Percentiles rank a stretch among this genome's conserved stretches.
These are phyloP conservation scores for Arthrobotrys conoides DNA, from an alignment of 2,329 filamentous ascomycete genomes.

Conservation along the genomic window DNA sequence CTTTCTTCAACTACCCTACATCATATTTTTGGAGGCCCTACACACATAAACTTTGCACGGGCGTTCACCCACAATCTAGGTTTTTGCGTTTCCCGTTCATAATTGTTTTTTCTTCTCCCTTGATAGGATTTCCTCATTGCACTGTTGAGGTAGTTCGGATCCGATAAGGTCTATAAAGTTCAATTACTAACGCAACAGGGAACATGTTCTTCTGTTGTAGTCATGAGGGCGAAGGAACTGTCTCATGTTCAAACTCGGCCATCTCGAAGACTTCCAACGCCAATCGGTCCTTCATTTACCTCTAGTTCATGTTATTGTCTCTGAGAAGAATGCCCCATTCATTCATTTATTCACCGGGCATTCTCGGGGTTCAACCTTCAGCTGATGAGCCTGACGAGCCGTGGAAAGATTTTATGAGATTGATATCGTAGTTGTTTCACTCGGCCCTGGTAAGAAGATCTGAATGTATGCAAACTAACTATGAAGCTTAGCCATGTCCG, in stretches of 20 bases:
- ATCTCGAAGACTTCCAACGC: constrained; percentile 56
- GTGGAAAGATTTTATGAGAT: constrained; percentile 58
- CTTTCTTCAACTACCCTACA: constrained; percentile 30
- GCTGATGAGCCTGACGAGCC: constrained; percentile 52
- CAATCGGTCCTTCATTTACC: constrained; percentile 50
- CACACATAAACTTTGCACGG: constrained; percentile 46
- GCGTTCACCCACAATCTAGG: constrained; percentile 44
- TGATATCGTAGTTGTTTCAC: constrained; percentile 59
- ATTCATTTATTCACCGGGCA: constrained; percentile 52
- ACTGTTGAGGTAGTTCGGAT: constrained; percentile 35
- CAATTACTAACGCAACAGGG: constrained; percentile 59
- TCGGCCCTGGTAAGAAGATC: constrained; percentile 59
- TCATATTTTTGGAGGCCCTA: constrained; percentile 28
- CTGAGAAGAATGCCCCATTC: constrained; percentile 51
- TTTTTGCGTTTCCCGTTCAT: constrained; percentile 46
- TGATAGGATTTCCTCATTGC: constrained; percentile 31
- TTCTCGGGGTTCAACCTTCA: constrained; percentile 55
- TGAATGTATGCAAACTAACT: constrained; percentile 60
- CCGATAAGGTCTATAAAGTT: constrained; percentile 60
- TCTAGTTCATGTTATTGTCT: constrained; percentile 58
- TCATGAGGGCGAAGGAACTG: constrained; percentile 57
- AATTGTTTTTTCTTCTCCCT: constrained; percentile 36
- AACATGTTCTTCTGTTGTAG: constrained; percentile 41
- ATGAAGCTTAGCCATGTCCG: constrained; percentile 60
- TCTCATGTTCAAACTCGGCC: constrained; percentile 58